Evolutionary conservation across 192 early-diverging fungal genomes (phyloP).

Genomic region (Coemansia sp.): DNA sequence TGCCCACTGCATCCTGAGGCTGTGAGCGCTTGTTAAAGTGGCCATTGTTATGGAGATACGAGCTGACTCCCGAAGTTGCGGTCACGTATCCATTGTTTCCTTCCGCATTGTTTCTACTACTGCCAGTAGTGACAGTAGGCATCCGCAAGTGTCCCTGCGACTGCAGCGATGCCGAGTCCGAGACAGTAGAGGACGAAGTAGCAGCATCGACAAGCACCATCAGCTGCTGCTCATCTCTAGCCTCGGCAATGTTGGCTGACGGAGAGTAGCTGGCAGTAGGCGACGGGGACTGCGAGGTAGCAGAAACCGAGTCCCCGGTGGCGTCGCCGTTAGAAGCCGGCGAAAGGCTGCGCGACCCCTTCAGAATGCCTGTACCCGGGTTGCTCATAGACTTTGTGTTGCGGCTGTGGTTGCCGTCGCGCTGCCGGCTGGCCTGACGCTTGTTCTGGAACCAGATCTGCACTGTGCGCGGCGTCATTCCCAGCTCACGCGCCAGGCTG

Average conservation of each 20-base stretch:
- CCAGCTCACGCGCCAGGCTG: conserved; percentile 71
- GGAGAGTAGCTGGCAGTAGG: conserved; percentile 9
- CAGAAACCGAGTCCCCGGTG: background rate
- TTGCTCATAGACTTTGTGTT: conserved; percentile 43
- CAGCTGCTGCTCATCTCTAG: conserved; percentile 22
- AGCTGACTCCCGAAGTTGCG: background rate
- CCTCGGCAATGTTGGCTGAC: background rate
- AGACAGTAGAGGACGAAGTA: conserved; percentile 9
- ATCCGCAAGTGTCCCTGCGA: conserved; percentile 1
- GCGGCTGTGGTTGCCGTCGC: conserved; percentile 53
- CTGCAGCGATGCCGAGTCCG: conserved; percentile 7
- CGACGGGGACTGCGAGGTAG: conserved; percentile 22
- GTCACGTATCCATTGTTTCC: conserved; percentile 5
- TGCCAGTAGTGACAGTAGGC: background rate
- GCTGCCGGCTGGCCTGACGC: conserved; percentile 71
- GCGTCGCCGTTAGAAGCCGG: conserved; percentile 16
- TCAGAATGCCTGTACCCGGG: conserved; percentile 10
- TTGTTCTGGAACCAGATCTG: conserved; percentile 99
- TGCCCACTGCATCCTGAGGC: background rate
- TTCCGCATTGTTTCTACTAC: background rate
- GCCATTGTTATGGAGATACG: background rate
- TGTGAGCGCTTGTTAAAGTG: background rate
- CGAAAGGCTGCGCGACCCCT: conserved; percentile 12
- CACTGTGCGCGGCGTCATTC: conserved; percentile 87
- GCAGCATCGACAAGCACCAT: conserved; percentile 41